These are phyloP conservation scores for Periglandula ipomoeae DNA, from an alignment of 2,329 filamentous ascomycete species.

Conservation along the genomic window DNA sequence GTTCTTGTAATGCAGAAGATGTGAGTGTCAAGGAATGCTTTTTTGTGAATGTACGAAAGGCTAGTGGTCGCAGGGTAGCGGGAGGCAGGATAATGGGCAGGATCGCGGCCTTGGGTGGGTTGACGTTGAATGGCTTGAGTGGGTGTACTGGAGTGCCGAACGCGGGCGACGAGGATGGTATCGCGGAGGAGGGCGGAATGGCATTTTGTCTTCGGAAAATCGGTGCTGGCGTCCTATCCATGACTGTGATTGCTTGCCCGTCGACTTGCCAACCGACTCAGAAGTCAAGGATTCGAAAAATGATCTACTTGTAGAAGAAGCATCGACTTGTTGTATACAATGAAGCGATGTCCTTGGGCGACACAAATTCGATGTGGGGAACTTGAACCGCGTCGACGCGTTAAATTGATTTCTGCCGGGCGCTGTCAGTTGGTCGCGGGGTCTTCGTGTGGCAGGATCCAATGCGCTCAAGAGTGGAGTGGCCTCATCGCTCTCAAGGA, in stretches of 20 bases:
- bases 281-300: neutral
- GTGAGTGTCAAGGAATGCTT: constrained; percentile 93
- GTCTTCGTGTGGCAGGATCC: no score
- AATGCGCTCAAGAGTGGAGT: no score
- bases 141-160: constrained; percentile 83
- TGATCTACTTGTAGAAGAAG: neutral
- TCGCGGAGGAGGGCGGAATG: constrained; percentile 40
- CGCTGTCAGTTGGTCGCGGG: no score
- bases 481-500: constrained; percentile 20
- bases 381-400: constrained; percentile 1
- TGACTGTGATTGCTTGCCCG: constrained; percentile 9
- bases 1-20: constrained; percentile 72
- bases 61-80: constrained; percentile 76
- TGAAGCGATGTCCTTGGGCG: no score
- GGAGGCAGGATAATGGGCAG: constrained; percentile 85
- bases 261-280: neutral
- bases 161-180: constrained; percentile 82
- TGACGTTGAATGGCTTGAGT: constrained; percentile 52
- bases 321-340: constrained; percentile 3
- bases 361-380: neutral
- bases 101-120: constrained; percentile 52
- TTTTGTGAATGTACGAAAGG: constrained; percentile 93
- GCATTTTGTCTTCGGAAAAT: constrained; percentile 28
- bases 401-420: constrained; percentile 24
- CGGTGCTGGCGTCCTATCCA: constrained; percentile 30